Evolutionary conservation across 176 grass and related monocot species (phyloP).

Genomic region (Tillandsia fasciculata): DNA sequence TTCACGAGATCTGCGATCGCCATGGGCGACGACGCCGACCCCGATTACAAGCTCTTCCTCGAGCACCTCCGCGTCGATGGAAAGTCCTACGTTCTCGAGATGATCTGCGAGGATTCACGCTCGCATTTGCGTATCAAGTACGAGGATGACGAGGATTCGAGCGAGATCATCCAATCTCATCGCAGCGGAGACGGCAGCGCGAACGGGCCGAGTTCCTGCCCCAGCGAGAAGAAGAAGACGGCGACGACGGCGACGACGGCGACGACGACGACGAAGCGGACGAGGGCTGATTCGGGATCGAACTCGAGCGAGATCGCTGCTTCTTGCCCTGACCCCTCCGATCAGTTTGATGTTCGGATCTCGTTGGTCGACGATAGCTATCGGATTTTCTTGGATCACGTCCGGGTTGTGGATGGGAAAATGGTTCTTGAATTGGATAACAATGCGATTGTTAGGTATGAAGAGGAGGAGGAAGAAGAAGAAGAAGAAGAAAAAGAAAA

Average conservation of each 20-base stretch:
- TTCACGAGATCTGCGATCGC: conserved; percentile 15
- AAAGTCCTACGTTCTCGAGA: conserved; percentile 39
- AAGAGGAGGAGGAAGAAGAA: not conserved
- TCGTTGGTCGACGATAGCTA: conserved; percentile 38
- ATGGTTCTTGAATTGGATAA: conserved; percentile 31
- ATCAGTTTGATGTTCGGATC: not conserved
- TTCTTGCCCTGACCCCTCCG: not conserved
- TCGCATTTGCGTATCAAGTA: conserved; percentile 30
- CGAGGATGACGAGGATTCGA: conserved; percentile 13
- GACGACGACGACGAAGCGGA: not conserved
- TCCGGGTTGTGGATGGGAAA: conserved; percentile 26
- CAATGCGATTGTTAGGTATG: conserved; percentile 12
- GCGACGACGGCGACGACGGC: not conserved
- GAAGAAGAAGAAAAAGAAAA: conserved; percentile 1
- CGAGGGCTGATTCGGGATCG: not conserved
- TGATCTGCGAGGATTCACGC: conserved; percentile 14
- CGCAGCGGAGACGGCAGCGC: not conserved
- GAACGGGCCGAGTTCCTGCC: not conserved
- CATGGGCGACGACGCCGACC: conserved; percentile 25
- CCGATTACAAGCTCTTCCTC: conserved; percentile 59
- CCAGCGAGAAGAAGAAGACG: not conserved
- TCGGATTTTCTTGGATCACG: conserved; percentile 40
- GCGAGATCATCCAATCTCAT: conserved; percentile 5
- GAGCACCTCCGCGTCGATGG: conserved; percentile 33
- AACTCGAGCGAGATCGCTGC: not conserved